Percentiles rank a stretch among this genome's conserved stretches.
phyloP scores from a whole-genome alignment of 1,284 basidiomycete species.

The Ceratobasidium sp. region DNA sequence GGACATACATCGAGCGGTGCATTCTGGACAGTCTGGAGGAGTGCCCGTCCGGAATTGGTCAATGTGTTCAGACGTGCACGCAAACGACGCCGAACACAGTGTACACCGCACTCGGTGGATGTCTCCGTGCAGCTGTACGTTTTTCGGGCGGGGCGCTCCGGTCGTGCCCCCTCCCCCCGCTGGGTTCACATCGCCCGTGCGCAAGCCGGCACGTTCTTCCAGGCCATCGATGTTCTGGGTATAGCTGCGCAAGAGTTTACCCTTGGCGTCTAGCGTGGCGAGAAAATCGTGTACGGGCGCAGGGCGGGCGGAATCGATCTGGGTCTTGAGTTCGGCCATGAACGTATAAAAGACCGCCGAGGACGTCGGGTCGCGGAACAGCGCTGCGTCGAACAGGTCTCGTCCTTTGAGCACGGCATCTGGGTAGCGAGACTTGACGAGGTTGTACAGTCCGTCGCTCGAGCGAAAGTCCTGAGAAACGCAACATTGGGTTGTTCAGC shows the following conservation, averaged over 20 bases:
- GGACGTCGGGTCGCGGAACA: conserved; percentile 87
- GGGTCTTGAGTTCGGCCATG: conserved; percentile 83
- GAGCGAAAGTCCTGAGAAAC: conserved; percentile 85
- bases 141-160: conserved; percentile 76
- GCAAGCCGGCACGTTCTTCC: conserved; percentile 87
- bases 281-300: conserved; percentile 87
- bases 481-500: background rate
- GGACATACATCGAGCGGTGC: conserved; percentile 74
- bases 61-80: conserved; percentile 74
- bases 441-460: conserved; percentile 86
- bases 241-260: conserved; percentile 87
- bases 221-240: conserved; percentile 96
- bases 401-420: conserved; percentile 87
- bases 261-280: conserved; percentile 79
- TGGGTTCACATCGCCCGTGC: conserved; percentile 69
- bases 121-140: conserved; percentile 93
- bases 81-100: conserved; percentile 80
- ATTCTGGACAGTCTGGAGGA: conserved; percentile 87
- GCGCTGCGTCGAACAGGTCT: conserved; percentile 88
- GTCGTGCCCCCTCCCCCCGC: conserved; percentile 62
- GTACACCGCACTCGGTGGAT: conserved; percentile 89
- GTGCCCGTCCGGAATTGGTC: conserved; percentile 73
- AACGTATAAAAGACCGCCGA: conserved; percentile 89
- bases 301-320: conserved; percentile 80
- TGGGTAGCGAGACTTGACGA: conserved; percentile 88